These are phyloP conservation scores for Bretschneidera sinensis DNA, from an alignment of 345 rosid species.

Conservation along the genomic window DNA sequence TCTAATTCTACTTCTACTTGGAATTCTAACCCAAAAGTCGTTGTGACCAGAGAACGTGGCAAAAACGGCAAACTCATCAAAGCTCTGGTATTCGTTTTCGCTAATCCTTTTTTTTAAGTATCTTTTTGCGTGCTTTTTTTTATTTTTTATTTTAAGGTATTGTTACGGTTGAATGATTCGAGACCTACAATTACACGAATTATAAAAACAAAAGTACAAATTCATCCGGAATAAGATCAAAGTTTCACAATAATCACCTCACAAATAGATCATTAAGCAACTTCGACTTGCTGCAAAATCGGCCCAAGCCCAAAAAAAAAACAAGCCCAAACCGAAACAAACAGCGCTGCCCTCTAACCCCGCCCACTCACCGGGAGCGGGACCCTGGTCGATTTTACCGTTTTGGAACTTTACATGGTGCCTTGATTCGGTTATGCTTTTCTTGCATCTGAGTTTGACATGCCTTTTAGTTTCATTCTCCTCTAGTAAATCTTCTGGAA, in stretches of 20 bases:
- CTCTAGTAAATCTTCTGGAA: not conserved
- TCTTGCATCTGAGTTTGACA: not conserved
- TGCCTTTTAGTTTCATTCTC: not conserved
- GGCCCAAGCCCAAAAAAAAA: no score
- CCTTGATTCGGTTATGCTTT: not conserved
- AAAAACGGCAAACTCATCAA: slow-evolving; percentile 74
- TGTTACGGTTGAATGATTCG: no score
- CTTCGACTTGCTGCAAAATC: no score
- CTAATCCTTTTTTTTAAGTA: not conserved
- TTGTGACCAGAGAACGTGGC: slow-evolving; percentile 93
- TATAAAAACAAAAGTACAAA: no score
- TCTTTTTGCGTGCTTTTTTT: not conserved
- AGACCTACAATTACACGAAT: no score
- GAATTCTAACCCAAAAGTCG: slow-evolving; percentile 49
- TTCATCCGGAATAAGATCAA: no score
- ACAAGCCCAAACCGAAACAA: no score
- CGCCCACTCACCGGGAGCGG: no score
- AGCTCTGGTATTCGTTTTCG: slow-evolving; percentile 50
- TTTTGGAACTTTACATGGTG: not conserved
- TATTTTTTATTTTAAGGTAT: not conserved
- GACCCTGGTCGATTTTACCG: not conserved
- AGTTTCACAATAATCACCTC: no score
- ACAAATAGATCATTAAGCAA: no score
- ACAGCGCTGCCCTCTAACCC: no score
- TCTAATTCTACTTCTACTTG: slow-evolving; percentile 23